Evolutionary conservation across 208 protist genomes (phyloP).

Genomic region (Leishmania martiniquensis): DNA sequence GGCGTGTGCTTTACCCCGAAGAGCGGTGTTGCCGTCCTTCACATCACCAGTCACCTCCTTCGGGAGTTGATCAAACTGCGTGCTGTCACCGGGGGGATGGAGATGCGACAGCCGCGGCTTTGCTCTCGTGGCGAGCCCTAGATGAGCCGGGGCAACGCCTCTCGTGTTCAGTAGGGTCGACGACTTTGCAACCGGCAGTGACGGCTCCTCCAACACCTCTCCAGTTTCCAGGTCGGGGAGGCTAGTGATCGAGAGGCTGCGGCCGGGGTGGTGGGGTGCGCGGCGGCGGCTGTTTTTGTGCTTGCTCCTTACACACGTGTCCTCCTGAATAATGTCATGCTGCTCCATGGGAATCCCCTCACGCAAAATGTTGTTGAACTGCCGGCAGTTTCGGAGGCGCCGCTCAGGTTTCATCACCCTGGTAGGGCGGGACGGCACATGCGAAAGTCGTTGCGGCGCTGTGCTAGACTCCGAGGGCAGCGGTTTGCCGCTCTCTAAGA

Average conservation of each 20-base stretch:
- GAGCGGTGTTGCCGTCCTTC: not conserved
- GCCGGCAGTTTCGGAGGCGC: conserved; percentile 16
- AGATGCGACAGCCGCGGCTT: not conserved
- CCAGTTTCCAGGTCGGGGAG: conserved; percentile 28
- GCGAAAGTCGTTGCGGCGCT: conserved; percentile 8
- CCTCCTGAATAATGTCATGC: conserved; percentile 25
- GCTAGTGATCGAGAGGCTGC: conserved; percentile 29
- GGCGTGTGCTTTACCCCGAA: not conserved
- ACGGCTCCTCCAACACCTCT: conserved; percentile 26
- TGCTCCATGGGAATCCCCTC: conserved; percentile 24
- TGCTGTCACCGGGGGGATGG: not conserved
- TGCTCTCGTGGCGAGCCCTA: not conserved
- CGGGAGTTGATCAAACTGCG: conserved; percentile 1
- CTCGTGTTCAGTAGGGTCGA: not conserved
- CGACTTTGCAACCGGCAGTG: conserved; percentile 3
- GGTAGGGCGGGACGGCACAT: conserved; percentile 10
- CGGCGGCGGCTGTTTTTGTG: conserved; percentile 20
- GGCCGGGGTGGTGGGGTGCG: conserved; percentile 10
- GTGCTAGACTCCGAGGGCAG: not conserved
- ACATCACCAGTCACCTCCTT: conserved; percentile 4
- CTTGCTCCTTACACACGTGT: not conserved
- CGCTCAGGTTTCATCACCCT: conserved; percentile 12
- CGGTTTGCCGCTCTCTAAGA: conserved; percentile 9
- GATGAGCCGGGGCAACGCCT: not conserved
- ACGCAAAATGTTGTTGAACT: conserved; percentile 33